A percentile compares a stretch with the other conserved stretches of the same genome.
These are phyloP conservation scores for Fusarium albosuccineum DNA, from an alignment of 2,329 filamentous ascomycete species.

Conservation along the genomic window DNA sequence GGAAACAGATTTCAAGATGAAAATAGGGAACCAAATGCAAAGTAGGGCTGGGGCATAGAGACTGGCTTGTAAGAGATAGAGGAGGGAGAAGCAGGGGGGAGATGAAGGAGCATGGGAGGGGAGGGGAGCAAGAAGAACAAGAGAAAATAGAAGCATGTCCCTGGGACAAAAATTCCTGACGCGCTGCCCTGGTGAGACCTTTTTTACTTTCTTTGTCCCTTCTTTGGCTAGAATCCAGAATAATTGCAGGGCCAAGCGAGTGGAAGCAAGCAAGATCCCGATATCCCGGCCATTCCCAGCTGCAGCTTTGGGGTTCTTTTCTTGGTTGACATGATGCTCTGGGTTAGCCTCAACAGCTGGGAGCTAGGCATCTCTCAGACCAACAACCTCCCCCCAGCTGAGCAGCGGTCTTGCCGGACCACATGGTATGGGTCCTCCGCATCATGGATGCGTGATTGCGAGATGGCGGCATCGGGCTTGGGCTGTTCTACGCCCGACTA, in stretches of 20 bases:
- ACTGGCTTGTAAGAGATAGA: slow-evolving; percentile 32
- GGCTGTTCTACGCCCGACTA: slow-evolving; percentile 15
- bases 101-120: slow-evolving; percentile 24
- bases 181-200: slow-evolving; percentile 19
- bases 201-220: slow-evolving; percentile 8
- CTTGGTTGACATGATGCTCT: slow-evolving; percentile 26
- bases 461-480: slow-evolving; percentile 34
- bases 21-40: slow-evolving; percentile 24
- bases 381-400: slow-evolving; percentile 31
- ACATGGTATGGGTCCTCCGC: slow-evolving; percentile 26
- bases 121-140: slow-evolving; percentile 23
- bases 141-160: slow-evolving; percentile 27
- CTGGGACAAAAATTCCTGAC: slow-evolving; percentile 27
- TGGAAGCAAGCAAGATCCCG: slow-evolving; percentile 31
- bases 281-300: slow-evolving; percentile 17
- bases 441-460: slow-evolving; percentile 38
- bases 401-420: slow-evolving; percentile 34
- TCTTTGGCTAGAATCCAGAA: slow-evolving; percentile 4
- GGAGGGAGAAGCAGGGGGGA: slow-evolving; percentile 16
- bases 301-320: slow-evolving; percentile 13
- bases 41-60: slow-evolving; percentile 29
- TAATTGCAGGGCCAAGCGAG: slow-evolving; percentile 24
- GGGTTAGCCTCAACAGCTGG: slow-evolving; percentile 4
- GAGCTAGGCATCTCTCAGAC: not conserved
- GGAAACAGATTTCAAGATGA: slow-evolving; percentile 18